A percentile compares a stretch with the other conserved stretches of the same genome.
Evolutionary conservation across 2,329 filamentous ascomycete genomes (phyloP).

Genomic region (Colletotrichum falcatum): DNA sequence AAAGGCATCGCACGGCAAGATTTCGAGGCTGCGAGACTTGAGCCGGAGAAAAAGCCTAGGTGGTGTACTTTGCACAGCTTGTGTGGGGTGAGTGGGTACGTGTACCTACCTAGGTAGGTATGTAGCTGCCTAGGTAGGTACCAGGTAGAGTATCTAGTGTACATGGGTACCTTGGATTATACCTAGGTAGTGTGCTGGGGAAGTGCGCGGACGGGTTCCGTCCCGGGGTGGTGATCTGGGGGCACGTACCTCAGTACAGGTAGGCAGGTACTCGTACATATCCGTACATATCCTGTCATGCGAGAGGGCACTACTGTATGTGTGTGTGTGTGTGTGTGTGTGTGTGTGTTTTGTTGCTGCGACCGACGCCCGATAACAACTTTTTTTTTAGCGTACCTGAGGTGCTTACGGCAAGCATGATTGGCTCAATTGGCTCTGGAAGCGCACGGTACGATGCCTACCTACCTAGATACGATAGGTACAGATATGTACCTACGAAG

Average conservation of each 20-base stretch:
- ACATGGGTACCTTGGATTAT: too few species aligned
- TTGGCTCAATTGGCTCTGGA: slow-evolving; percentile 2
- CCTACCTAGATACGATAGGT: too few species aligned
- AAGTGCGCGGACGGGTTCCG: background rate
- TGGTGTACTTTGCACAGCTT: slow-evolving; percentile 3
- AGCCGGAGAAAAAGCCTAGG: background rate
- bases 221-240: background rate
- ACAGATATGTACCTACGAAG: too few species aligned
- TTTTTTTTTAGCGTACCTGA: background rate
- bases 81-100: background rate
- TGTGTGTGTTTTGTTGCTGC: background rate
- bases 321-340: too few species aligned
- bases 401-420: background rate
- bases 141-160: background rate
- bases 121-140: background rate
- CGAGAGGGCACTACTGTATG: too few species aligned
- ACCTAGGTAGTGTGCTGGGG: too few species aligned
- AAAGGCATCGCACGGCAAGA: slow-evolving; percentile 1
- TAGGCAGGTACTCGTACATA: too few species aligned
- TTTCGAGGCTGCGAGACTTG: slow-evolving; percentile 8
- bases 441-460: background rate
- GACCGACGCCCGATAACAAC: background rate
- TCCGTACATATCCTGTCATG: background rate
- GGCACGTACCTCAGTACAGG: too few species aligned
- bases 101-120: too few species aligned